Evolutionary conservation across 306 rosid genomes (phyloP), one percentile per base, ranked within the genome.

Genomic region (Myrica gale): DNA sequence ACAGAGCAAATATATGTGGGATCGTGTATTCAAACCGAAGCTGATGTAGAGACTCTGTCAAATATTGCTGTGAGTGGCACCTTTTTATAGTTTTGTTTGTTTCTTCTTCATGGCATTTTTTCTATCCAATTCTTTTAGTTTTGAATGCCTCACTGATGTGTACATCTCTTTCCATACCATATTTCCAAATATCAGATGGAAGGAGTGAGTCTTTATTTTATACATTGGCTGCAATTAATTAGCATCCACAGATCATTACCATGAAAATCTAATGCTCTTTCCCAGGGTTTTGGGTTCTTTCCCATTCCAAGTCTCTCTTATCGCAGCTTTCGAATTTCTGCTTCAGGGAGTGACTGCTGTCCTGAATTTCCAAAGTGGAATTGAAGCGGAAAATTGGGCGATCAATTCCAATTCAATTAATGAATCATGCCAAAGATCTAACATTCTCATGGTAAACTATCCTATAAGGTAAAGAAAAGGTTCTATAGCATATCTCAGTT

Each of bases 381-480:
- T 82, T 74, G 97, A 95, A 87, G 91, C 98, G 65, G 96, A 92
- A 85, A 92, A 92, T 84, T 95, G 98, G 98, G 97, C 97, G 79
- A 82, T 92, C 71, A 75, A 89, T 81, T 83, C 88, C 74, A 85
- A 84, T 70, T 83, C 89, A 75, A 89, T 95, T 80, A 92, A 86
- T 37, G 89, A 88, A 47, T 82, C 93, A 54, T 95, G 93, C 85
- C 97, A 90, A 82, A 89, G 80, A 77, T 89, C 77, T 46, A 79
- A 84, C 68, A 87, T 95, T 73, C 98, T 95, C 77, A 88, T 92
- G 92, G 89, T 92, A 87, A 92, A 85, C 84, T 95, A 88, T 83
- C 89, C 96, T 44, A 90, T 95, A 81, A 87, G 98, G 98, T 94
- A 87, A 87, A 17, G 53, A 74, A 80, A 46, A 32, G 78, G 41